Evolutionary conservation across 2,329 filamentous ascomycete species (phyloP).

Genomic region (Aspergillus sp.): DNA sequence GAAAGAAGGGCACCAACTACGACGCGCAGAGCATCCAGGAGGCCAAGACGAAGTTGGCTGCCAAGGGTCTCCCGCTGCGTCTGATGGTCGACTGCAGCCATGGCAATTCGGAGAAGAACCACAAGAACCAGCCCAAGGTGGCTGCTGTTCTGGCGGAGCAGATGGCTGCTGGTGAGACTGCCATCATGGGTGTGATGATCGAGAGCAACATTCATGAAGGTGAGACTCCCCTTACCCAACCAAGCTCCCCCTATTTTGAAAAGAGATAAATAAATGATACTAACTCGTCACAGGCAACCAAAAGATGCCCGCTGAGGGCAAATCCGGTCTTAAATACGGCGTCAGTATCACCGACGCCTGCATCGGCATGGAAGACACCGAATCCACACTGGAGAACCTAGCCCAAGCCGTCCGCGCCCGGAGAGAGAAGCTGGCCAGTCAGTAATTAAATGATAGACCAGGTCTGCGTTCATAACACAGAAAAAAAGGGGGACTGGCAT

Average conservation of each 20-base stretch:
- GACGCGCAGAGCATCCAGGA: constrained; percentile 75
- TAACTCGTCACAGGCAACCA: constrained; percentile 54
- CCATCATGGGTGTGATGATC: constrained; percentile 97
- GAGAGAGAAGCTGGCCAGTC: constrained; percentile 41
- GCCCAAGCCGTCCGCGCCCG: constrained; percentile 72
- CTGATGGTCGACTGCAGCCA: constrained; percentile 99
- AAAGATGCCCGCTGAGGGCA: constrained; percentile 83
- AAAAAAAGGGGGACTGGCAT: too few relatives aligned
- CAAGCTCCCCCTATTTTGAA: neutral
- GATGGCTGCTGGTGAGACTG: constrained; percentile 72
- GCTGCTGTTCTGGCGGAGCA: constrained; percentile 73
- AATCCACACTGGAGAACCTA: constrained; percentile 65
- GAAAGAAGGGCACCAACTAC: constrained; percentile 89
- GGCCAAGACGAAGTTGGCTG: constrained; percentile 68
- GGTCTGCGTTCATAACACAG: too few relatives aligned
- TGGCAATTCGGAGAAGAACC: constrained; percentile 90
- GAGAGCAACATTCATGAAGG: constrained; percentile 95
- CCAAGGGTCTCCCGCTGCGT: constrained; percentile 64
- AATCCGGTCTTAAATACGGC: constrained; percentile 77
- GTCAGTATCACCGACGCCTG: constrained; percentile 97
- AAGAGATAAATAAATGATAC: constrained; percentile 2
- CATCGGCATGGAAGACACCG: constrained; percentile 88
- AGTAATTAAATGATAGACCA: constrained; percentile 7
- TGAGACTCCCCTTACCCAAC: constrained; percentile 29
- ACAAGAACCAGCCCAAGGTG: constrained; percentile 95